Base-by-base conservation (phyloP, 2,329 filamentous ascomycete species). In the Cordyceps farinosa region DNA sequence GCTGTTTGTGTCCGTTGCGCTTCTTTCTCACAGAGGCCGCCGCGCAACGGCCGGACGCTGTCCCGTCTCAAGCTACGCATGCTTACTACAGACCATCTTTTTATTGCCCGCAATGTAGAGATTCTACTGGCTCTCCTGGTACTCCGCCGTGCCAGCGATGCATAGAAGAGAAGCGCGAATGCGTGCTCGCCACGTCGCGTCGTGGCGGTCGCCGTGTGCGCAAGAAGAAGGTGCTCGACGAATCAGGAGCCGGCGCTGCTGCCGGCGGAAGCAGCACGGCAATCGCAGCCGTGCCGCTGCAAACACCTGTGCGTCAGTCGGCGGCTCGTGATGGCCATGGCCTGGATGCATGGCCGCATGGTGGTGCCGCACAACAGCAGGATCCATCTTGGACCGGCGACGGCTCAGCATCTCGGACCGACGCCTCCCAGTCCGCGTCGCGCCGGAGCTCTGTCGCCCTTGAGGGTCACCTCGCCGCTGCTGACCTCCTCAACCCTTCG, bases 401-500 rank as follows among this genome's bases (percentile, higher is more conserved):
- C 40, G 56, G 51, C 42, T 57, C 58, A 10, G 47, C 45, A 5
- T 61, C 58, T 15, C 57, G 63, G 32, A 64, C 62, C 29, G 63
- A 65, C 15, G 57, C 59, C 22, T 65, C 63, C 9, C 63, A 57
- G 57, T 62, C 63, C 13, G 63, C 38, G 5, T 65, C 63, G 15
- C 63, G 63, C 22, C 50, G 59, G 17, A 65, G 63, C 58, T 65
- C 63, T 3, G 63, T 65, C 38, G 63, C 52, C 55, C 71, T 78
- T 5, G 75, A 78, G 47, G 77, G 77, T 34, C 75, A 75, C 50
- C 77, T 78, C 63, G 75, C 75, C 1, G 75, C 77, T 0, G 73
- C 74, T 0, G 76, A 79, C 64, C 69, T 79, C 1, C 67, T 78
- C 40, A 77, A 78, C 22, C 77, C 77, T 2, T 78, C 77, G 1